These are phyloP conservation scores for Pseudevernia furfuracea DNA, from an alignment of 495 filamentous ascomycete genomes.

Conservation along the genomic window DNA sequence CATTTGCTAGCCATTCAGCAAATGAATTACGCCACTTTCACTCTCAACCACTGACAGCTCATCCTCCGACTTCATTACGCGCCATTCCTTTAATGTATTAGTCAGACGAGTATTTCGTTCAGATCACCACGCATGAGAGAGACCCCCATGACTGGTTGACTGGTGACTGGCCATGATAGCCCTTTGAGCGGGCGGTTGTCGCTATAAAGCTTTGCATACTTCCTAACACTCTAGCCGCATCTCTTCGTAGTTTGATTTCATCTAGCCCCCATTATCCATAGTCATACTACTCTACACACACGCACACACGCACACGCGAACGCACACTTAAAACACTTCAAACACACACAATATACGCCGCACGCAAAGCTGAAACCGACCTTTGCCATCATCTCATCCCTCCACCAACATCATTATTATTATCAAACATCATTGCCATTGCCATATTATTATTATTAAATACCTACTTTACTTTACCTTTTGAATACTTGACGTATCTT, in stretches of 20 bases:
- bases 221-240: slow-evolving; percentile 14
- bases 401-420: no score
- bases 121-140: background rate
- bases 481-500: no score
- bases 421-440: no score
- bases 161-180: background rate
- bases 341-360: no score
- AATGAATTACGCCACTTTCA: slow-evolving; percentile 13
- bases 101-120: slow-evolving; percentile 9
- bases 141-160: background rate
- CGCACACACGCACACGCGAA: no score
- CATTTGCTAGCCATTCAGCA: slow-evolving; percentile 12
- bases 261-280: background rate
- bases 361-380: no score
- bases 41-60: background rate
- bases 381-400: no score
- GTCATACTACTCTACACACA: no score
- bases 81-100: slow-evolving; percentile 14
- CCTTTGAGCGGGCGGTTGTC: slow-evolving; percentile 4
- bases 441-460: no score
- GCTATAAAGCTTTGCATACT: slow-evolving; percentile 16
- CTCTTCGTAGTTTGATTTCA: slow-evolving; percentile 5
- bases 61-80: slow-evolving; percentile 5
- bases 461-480: no score
- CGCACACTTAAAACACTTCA: no score